Percentiles rank a stretch among this genome's conserved stretches.
Conservation (phyloP, 768 basidiomycete genomes). For the Leccinum sublutescens region DNA sequence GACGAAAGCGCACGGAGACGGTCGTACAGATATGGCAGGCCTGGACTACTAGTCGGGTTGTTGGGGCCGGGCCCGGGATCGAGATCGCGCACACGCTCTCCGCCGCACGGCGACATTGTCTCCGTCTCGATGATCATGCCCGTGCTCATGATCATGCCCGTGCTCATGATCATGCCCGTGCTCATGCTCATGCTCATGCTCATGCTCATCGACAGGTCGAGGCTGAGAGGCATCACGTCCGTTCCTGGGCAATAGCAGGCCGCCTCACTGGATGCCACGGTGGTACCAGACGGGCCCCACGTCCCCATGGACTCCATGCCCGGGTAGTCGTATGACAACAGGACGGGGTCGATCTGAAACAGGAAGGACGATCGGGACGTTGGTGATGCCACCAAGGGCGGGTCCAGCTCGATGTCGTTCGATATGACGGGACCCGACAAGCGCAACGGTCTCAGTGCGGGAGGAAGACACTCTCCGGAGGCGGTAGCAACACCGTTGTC, state of each 20-base stretch:
- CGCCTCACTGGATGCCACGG: background rate
- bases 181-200: background rate
- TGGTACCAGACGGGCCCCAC: no score
- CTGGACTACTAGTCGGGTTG: background rate
- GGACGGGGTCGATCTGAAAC: constrained; percentile 28
- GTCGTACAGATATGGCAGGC: background rate
- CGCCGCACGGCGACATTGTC: background rate
- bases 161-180: background rate
- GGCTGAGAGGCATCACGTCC: background rate
- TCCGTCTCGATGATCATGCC: background rate
- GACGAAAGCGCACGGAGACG: background rate
- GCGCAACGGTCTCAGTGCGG: constrained; percentile 17
- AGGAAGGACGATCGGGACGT: background rate
- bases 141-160: background rate
- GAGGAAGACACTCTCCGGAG: constrained; percentile 19
- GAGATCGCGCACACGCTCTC: background rate
- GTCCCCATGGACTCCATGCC: background rate
- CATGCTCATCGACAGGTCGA: background rate
- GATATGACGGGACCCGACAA: constrained; percentile 12
- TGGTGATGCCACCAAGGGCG: background rate
- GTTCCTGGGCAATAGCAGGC: background rate
- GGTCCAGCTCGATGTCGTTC: background rate
- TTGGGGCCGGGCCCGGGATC: no score
- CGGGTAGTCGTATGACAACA: constrained; percentile 21
- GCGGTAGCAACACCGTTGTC: background rate